Evolutionary conservation across 2,329 filamentous ascomycete genomes (phyloP).

Genomic region (Rhynchosporium agropyri): DNA sequence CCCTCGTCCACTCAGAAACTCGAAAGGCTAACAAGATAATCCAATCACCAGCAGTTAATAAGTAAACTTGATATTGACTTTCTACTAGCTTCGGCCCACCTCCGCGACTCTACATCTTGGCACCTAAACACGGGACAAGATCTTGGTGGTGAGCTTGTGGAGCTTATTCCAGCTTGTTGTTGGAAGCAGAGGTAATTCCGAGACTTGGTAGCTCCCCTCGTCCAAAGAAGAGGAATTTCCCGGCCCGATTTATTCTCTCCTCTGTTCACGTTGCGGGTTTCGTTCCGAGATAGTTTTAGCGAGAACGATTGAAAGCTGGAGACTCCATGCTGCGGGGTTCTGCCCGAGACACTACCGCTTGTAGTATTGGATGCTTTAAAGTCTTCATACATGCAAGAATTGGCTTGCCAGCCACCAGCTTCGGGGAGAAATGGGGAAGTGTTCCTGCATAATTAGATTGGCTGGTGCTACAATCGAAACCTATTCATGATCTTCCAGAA

Average conservation of each 20-base stretch:
- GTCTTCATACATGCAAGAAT: not conserved
- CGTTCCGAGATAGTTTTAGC: not conserved
- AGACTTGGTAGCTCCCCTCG: not conserved
- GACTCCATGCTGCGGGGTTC: not conserved
- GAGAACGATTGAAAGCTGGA: not conserved
- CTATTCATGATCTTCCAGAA: not conserved
- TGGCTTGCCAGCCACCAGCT: not conserved
- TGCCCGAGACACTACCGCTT: not conserved
- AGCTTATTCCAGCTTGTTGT: too few species aligned
- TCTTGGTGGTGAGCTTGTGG: not conserved
- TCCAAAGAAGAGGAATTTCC: not conserved
- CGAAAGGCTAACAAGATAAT: too few species aligned
- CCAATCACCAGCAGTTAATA: not conserved
- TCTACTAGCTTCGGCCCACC: not conserved
- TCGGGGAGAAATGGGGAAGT: not conserved
- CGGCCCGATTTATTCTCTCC: slow-evolving; percentile 1
- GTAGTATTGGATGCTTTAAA: not conserved
- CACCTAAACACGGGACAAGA: slow-evolving; percentile 4
- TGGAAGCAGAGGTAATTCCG: slow-evolving; percentile 9
- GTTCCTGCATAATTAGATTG: not conserved
- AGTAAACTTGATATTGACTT: not conserved
- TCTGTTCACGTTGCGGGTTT: not conserved
- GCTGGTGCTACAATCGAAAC: too few species aligned
- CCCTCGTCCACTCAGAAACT: not conserved
- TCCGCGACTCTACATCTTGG: not conserved